A percentile compares a stretch with the other conserved stretches of the same genome.
These are phyloP conservation scores for Cucumis hystrix DNA, from an alignment of 306 rosid species.

Conservation along the genomic window DNA sequence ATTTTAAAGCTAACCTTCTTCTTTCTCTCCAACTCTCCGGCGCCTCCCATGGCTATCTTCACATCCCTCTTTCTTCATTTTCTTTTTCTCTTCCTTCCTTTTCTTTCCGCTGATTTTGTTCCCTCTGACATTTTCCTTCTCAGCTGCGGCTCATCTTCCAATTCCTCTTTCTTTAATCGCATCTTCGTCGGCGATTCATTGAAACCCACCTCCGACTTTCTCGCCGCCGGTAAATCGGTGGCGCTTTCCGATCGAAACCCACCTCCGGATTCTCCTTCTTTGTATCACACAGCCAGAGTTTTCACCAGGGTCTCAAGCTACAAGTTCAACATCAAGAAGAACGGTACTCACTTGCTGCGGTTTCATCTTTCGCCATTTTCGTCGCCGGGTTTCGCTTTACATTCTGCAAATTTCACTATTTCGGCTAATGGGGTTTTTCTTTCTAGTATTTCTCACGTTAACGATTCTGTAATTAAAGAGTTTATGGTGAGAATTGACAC, in stretches of 20 bases:
- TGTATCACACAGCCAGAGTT: slow-evolving; percentile 74
- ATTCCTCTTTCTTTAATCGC: slow-evolving; percentile 38
- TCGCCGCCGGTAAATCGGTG: slow-evolving; percentile 33
- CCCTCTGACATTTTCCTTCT: slow-evolving; percentile 63
- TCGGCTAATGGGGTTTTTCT: slow-evolving; percentile 32
- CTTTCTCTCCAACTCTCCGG: not conserved
- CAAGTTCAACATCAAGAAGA: slow-evolving; percentile 46
- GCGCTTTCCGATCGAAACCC: slow-evolving; percentile 40
- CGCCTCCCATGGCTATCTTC: slow-evolving; percentile 35
- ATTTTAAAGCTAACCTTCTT: not conserved
- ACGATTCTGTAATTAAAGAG: slow-evolving; percentile 36
- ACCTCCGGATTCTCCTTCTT: slow-evolving; percentile 20
- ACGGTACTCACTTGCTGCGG: slow-evolving; percentile 71
- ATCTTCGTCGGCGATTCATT: slow-evolving; percentile 41
- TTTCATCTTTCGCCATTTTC: slow-evolving; percentile 76
- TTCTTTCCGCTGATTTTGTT: slow-evolving; percentile 34
- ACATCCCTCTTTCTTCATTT: slow-evolving; percentile 13
- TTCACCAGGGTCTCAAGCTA: slow-evolving; percentile 43
- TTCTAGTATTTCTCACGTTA: slow-evolving; percentile 17
- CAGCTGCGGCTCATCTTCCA: slow-evolving; percentile 65
- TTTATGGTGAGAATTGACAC: slow-evolving; percentile 34
- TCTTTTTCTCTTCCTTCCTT: slow-evolving; percentile 16
- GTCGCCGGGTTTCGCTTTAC: slow-evolving; percentile 33
- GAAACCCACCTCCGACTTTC: slow-evolving; percentile 27
- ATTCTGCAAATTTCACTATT: slow-evolving; percentile 49